phyloP scores from a whole-genome alignment of 2,329 filamentous ascomycete species.

The Davidsoniella virescens region DNA sequence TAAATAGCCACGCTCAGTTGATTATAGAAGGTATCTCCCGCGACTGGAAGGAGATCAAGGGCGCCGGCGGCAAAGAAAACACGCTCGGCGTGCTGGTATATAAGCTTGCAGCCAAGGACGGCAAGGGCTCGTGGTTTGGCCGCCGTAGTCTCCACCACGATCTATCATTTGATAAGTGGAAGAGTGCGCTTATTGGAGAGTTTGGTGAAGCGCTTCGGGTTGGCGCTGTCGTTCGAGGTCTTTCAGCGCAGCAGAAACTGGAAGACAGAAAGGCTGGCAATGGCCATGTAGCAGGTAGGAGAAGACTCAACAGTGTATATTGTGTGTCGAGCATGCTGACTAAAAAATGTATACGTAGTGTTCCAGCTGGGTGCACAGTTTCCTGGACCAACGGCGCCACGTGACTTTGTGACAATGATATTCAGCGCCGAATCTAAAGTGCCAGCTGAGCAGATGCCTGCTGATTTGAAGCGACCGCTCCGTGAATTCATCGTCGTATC shows the following conservation, averaged over 20 bases:
- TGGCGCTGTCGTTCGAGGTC: constrained; percentile 63
- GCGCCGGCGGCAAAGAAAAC: constrained; percentile 50
- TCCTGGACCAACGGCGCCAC: constrained; percentile 69
- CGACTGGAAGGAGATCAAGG: constrained; percentile 75
- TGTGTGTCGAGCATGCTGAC: neutral
- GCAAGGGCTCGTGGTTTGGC: constrained; percentile 80
- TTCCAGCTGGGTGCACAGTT: constrained; percentile 82
- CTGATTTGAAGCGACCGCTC: constrained; percentile 22
- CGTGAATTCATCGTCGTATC: constrained; percentile 78
- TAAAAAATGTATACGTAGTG: constrained; percentile 30
- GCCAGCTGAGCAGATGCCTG: neutral
- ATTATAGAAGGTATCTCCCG: constrained; percentile 45
- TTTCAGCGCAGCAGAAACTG: constrained; percentile 63
- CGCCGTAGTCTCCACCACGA: constrained; percentile 68
- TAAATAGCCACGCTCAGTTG: constrained; percentile 14
- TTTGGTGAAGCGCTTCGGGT: constrained; percentile 56
- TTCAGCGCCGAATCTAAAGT: constrained; percentile 30
- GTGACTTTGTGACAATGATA: constrained; percentile 74
- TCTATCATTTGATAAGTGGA: constrained; percentile 62
- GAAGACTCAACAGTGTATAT: constrained; percentile 35
- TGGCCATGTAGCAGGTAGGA: constrained; percentile 8
- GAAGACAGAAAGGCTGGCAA: constrained; percentile 36
- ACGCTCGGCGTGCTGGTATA: constrained; percentile 62
- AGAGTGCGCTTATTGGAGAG: constrained; percentile 58
- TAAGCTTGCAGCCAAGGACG: constrained; percentile 64